These are phyloP conservation scores for Coccomyxa subellipsoidea DNA, from an alignment of 163 green algal genomes.

Conservation along the genomic window DNA sequence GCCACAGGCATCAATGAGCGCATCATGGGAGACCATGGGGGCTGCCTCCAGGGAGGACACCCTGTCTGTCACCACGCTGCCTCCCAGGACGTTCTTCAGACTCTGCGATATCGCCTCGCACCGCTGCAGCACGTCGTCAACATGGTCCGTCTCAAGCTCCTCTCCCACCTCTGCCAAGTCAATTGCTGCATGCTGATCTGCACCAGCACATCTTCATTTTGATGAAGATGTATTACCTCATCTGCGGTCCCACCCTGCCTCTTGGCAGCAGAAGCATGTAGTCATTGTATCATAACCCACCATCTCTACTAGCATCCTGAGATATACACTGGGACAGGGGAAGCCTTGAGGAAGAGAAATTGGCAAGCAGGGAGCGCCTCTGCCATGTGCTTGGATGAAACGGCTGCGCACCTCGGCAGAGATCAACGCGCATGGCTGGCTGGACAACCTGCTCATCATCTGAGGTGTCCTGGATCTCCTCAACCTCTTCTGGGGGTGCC, in stretches of 20 bases:
- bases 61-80: not conserved
- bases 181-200: slow-evolving; percentile 1
- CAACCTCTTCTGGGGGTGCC: not conserved
- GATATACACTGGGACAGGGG: no score
- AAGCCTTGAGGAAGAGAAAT: no score
- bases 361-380: no score
- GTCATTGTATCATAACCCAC: no score
- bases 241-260: no score
- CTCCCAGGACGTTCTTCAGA: not conserved
- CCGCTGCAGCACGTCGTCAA: slow-evolving; percentile 40
- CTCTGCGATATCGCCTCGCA: slow-evolving; percentile 52
- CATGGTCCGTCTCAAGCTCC: slow-evolving; percentile 25
- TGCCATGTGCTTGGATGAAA: no score
- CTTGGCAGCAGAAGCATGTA: no score
- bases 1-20: slow-evolving; percentile 54
- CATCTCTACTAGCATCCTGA: no score
- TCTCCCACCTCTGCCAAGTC: slow-evolving; percentile 28
- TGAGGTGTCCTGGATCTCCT: not conserved
- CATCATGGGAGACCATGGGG: slow-evolving; percentile 32
- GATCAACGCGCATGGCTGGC: not conserved
- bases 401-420: not conserved
- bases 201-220: no score
- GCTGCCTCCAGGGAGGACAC: not conserved
- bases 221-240: no score
- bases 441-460: not conserved